These are phyloP conservation scores for Leptodermis oblonga DNA, from an alignment of 257 asterid species.

Conservation along the genomic window DNA sequence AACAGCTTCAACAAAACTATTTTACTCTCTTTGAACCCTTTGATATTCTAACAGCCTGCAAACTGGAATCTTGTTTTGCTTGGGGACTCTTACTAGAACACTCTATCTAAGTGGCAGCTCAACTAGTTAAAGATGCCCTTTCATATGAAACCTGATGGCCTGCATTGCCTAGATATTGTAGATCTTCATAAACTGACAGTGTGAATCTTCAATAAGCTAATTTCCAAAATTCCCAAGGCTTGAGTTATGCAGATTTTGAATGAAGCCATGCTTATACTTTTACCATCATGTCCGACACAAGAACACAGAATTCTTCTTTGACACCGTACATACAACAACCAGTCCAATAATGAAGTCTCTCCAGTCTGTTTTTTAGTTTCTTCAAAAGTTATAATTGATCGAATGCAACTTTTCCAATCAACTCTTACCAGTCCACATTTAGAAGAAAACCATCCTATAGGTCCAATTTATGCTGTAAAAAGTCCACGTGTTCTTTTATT, in stretches of 20 bases:
- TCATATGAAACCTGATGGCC: neutral
- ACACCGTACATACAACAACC: neutral
- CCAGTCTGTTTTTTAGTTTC: neutral
- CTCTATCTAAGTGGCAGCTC: neutral
- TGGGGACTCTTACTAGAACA: neutral
- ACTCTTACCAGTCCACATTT: neutral
- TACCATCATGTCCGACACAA: neutral
- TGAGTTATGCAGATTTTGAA: conserved; percentile 1
- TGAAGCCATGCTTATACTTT: neutral
- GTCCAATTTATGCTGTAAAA: neutral
- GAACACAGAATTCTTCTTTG: neutral
- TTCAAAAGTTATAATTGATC: neutral
- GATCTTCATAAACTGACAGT: neutral
- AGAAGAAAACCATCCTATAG: neutral
- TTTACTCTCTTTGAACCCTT: neutral
- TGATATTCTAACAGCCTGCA: neutral
- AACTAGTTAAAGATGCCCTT: neutral
- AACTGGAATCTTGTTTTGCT: neutral
- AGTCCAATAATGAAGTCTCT: neutral
- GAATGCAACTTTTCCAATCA: neutral
- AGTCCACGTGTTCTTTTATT: neutral
- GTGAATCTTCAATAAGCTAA: neutral
- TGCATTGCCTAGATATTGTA: too few relatives aligned
- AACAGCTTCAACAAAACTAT: neutral
- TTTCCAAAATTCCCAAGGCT: neutral